Evolutionary conservation across 768 basidiomycete species (phyloP), one percentile per base, ranked within the genome.

Genomic region (Paxillus involutus): DNA sequence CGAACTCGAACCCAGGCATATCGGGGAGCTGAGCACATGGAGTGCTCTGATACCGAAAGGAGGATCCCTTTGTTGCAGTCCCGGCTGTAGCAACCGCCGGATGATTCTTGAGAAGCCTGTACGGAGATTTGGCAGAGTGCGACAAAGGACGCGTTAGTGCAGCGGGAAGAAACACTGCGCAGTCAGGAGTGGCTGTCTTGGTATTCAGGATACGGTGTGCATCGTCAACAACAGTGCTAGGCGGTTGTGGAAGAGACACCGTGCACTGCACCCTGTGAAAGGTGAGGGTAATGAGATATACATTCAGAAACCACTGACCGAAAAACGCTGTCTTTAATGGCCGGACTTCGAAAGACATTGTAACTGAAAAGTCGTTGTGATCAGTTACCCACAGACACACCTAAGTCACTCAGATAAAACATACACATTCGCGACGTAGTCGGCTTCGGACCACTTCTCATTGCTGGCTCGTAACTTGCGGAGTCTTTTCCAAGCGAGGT

Each of bases 391-490:
- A 19, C 51, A 43, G 52, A 12, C 35, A 35, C 44, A 32, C 21
- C 41, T 30, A 49, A n/a, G 10, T 19, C 12, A 32, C 29, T 24
- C 19, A 17, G 17, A 2, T 29, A 11, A 47, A 51, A 66, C 80
- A 46, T 63, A 84, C 80, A 83, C 80, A 47, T 78, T 79, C n/a
- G 76, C 74, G 14, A 74, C 80, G 52, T 74, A 81, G 56, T 82
- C 82, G 1, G 81, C 79, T 57, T 84, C 82, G 3, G 78, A 80
- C 68, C 74, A 77, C 59, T 72, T 80, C 49, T 80, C 76, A 17
- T 72, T 73, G 6, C 74, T 73, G 6, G 64, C 63, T n/a, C 66
- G 73, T 78, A 82, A 80, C 51, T 63, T 66, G 9, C 64, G 61
- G 7, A 81, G 67, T 36, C 71, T 71, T 26, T 72, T 69, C 80